Evolutionary conservation across 495 filamentous ascomycete genomes (phyloP), one percentile per base, ranked within the genome.

Genomic region (Corynascus novoguineensis): DNA sequence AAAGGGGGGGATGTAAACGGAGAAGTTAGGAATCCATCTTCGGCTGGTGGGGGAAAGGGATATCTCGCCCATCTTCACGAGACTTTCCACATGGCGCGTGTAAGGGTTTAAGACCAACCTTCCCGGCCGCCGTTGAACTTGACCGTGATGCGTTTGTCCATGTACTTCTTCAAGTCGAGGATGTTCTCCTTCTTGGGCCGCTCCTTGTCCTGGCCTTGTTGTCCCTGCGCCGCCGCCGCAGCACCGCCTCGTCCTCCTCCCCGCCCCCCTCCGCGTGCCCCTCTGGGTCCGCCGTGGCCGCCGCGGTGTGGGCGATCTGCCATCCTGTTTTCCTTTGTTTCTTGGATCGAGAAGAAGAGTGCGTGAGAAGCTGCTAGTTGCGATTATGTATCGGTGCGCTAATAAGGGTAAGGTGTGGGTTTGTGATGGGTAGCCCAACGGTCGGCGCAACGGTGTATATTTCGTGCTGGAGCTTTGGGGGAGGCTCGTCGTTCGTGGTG

Each of bases 171-270:
- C 59, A 98, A 75, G 61, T 98, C 93, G 21, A 98, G 81, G 64
- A 98, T 98, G 68, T 97, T 96, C 70, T 98, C 92, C 76, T 97
- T 96, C 81, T 96, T 96, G 57, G 91, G 89, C 61, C 88, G 86
- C 62, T 83, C 80, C 50, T 53, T 55, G 46, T 78, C 75, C 35
- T 69, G 63, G 40, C 69, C 66, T 14, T 67, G 71, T 24, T 1
- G 21, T 19, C 10, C 53, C 32, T 14, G 70, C 69, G 12, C 73
- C 71, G 14, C 66, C 59, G n/a, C 66, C 59, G 12, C 82, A n/a
- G n/a, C 83, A 44, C 78, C 74, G 55, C 75, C 67, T 60, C 84
- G 81, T 35, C 64, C 45, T 17, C 77, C 59, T 22, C 69, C 73
- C 14, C 73, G 68, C 24, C 75, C 65, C 11, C 70, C 41, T 55